Percentiles rank a stretch among this genome's conserved stretches.
These are phyloP conservation scores for Tolypocladium nubicola DNA, from an alignment of 2,329 filamentous ascomycete genomes.

Conservation along the genomic window DNA sequence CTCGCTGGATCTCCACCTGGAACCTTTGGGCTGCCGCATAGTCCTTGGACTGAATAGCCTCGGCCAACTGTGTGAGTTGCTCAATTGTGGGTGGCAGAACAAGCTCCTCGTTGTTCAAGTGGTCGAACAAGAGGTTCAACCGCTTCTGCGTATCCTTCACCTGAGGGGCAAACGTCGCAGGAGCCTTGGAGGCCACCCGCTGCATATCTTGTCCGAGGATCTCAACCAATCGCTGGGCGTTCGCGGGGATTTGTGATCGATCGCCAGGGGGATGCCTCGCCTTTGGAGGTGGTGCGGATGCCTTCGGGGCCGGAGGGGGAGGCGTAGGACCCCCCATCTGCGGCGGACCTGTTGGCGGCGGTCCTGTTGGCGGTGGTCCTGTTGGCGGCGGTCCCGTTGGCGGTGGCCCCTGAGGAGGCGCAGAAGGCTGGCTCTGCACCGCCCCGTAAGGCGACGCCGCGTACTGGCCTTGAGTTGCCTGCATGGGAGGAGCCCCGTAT, in stretches of 20 bases:
- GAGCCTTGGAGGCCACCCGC: slow-evolving; percentile 76
- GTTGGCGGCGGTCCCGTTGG: slow-evolving; percentile 18
- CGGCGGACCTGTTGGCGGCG: slow-evolving; percentile 25
- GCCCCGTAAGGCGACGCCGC: slow-evolving; percentile 16
- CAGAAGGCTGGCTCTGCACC: slow-evolving; percentile 19
- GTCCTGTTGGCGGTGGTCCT: slow-evolving; percentile 1
- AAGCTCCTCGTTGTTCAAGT: slow-evolving; percentile 90
- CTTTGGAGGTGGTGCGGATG: slow-evolving; percentile 40
- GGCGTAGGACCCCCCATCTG: slow-evolving; percentile 19
- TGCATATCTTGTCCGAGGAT: slow-evolving; percentile 77
- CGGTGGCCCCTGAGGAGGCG: slow-evolving; percentile 23
- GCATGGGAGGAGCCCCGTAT: slow-evolving; percentile 35
- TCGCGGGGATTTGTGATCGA: slow-evolving; percentile 74
- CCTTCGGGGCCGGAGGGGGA: slow-evolving; percentile 36
- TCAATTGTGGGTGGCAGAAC: slow-evolving; percentile 69
- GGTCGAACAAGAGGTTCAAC: slow-evolving; percentile 87
- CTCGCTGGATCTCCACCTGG: slow-evolving; percentile 65
- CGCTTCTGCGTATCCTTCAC: slow-evolving; percentile 92
- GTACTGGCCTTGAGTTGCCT: slow-evolving; percentile 26
- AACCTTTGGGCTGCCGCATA: slow-evolving; percentile 57
- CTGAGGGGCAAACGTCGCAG: slow-evolving; percentile 75
- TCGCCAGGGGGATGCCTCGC: slow-evolving; percentile 72
- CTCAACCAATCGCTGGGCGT: slow-evolving; percentile 69
- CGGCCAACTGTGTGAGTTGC: slow-evolving; percentile 52
- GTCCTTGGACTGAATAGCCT: slow-evolving; percentile 57